Base-by-base conservation (phyloP, 2,329 filamentous ascomycete species). In the Rutstroemia sp. region DNA sequence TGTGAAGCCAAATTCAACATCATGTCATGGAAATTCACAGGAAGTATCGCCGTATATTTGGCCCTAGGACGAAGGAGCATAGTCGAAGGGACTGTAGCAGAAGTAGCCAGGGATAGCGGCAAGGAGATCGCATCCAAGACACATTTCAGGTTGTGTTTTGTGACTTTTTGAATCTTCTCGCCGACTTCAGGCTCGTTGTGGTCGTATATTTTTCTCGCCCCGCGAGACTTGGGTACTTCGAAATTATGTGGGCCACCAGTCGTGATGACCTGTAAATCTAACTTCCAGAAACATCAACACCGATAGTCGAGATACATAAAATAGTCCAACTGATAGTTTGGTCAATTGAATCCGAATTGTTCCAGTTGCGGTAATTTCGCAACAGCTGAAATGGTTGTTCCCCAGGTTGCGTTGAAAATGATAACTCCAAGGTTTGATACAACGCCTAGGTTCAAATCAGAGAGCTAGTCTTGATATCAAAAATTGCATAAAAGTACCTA, bases 101-200 rank as follows among this genome's bases (percentile, higher is more conserved):
- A 61, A 48, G 59, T 50, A 10, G 49, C 48, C 5, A 42, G 46
- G 14, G 34, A 21, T 10, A 44, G 8, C 2, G 25, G 50, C 10
- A 38, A 18, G 12, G 68, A 64, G 53, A 79, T 76, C 55, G 72
- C 75, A 64, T 81, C 78, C 45, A 76, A 73, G 5, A 67, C 76
- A 19, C 75, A 66, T 18, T 66, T 67, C 3, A 80, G 69, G 19
- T 68, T 67, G 64, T 76, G 71, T 7, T 72, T 66, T 5, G 76
- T 77, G 44, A 70, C 67, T 37, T 70, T 70, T 16, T 71, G 69
- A 63, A 81, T 79, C 58, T 77, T 71, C 25, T 68, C 66, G 1
- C 70, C 73, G 12, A 69, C 70, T 34, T 71, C 69, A 0, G 73
- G 67, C 27, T 73, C 70, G 10, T 70, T 76, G 59, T 74, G 76